These are phyloP conservation scores for Stephania cephalantha DNA, from an alignment of 164 flowering plant species.

Conservation along the genomic window DNA sequence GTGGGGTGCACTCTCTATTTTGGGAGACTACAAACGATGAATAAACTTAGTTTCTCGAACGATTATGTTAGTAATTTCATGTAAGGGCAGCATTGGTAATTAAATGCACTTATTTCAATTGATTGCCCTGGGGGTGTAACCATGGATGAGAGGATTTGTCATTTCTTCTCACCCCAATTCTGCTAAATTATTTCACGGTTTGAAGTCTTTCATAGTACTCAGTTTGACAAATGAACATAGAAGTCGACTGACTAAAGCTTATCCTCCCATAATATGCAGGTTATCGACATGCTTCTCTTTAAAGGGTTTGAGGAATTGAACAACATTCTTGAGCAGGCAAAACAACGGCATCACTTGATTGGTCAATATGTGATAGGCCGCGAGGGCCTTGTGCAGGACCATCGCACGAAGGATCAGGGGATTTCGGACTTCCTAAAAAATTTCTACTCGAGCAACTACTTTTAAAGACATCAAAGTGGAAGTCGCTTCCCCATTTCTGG, in stretches of 20 bases:
- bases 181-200: background rate
- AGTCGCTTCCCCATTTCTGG: background rate
- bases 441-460: slow-evolving; percentile 41
- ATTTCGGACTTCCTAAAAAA: slow-evolving; percentile 63
- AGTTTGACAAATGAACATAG: background rate
- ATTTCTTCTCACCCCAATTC: no score
- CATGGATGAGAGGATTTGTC: no score
- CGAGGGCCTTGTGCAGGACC: slow-evolving; percentile 54
- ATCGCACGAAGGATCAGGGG: slow-evolving; percentile 44
- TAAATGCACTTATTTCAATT: no score
- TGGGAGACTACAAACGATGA: no score
- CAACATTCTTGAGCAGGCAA: slow-evolving; percentile 69
- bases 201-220: background rate
- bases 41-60: no score
- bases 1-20: no score
- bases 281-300: slow-evolving; percentile 85
- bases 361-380: slow-evolving; percentile 81
- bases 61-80: no score
- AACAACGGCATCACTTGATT: slow-evolving; percentile 89
- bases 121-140: no score
- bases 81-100: no score
- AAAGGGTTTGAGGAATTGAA: slow-evolving; percentile 76
- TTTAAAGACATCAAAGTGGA: background rate
- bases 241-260: background rate
- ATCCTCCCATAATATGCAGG: slow-evolving; percentile 38